Percentiles rank a stretch among this genome's conserved stretches.
These are phyloP conservation scores for Rhodotorula paludigena DNA, from an alignment of 768 basidiomycete species.

Conservation along the genomic window DNA sequence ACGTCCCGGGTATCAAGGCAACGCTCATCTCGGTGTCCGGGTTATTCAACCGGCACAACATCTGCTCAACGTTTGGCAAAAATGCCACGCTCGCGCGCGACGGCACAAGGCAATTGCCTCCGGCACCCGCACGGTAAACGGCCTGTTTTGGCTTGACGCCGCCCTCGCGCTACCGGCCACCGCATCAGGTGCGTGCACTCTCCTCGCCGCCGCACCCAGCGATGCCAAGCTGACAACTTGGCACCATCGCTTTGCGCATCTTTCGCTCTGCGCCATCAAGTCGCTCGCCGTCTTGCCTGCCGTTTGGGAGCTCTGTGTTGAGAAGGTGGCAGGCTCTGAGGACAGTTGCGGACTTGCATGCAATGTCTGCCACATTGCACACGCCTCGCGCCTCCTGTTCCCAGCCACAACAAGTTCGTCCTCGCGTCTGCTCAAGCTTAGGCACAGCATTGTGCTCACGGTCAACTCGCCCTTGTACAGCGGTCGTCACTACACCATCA, in stretches of 20 bases:
- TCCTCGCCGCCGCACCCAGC: background rate
- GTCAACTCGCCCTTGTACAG: background rate
- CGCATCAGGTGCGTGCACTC: conserved; percentile 1
- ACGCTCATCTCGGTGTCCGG: conserved; percentile 6
- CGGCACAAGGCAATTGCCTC: background rate
- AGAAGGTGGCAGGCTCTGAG: background rate
- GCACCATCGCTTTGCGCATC: conserved; percentile 12
- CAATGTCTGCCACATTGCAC: conserved; percentile 12
- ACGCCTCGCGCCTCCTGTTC: background rate
- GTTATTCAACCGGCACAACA: background rate
- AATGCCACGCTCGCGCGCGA: background rate
- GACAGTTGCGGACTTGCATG: background rate
- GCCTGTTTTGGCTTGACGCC: conserved; percentile 4
- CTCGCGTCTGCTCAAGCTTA: background rate
- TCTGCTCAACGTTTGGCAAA: background rate
- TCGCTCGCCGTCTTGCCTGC: background rate
- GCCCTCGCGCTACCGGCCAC: background rate
- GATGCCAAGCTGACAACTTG: background rate
- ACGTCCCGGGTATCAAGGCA: conserved; percentile 6
- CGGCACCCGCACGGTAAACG: background rate
- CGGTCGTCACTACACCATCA: conserved; percentile 37
- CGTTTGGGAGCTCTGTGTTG: background rate
- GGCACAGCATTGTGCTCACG: conserved; percentile 1
- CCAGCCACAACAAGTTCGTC: background rate
- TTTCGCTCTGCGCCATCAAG: background rate